Evolutionary conservation across 805 yeast species (phyloP), one percentile per base, ranked within the genome.

Genomic region (Suhomyces sp.): DNA sequence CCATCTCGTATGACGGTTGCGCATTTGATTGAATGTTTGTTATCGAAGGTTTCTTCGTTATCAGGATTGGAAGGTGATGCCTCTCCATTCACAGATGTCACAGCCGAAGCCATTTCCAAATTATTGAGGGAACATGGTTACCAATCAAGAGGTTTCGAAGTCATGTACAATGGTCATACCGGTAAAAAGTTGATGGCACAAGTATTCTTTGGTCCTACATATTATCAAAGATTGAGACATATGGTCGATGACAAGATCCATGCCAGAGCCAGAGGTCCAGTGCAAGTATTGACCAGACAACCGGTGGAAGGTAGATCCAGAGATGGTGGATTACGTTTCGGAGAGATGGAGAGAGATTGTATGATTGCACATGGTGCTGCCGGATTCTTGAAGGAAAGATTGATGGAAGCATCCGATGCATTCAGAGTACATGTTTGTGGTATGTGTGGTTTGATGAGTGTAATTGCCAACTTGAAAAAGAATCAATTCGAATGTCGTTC

Each of bases 1-100:
- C 99, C 99, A 50, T 93, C 99, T 39, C 97, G 99, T 77, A 93
- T 93, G 99, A 93, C 99, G 25, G 98, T 93, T 42, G 99, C 98
- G 32, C 98, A 93, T 74, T 83, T 93, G 73, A 91, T 93, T 65
- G 99, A 93, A 73, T 93, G 98, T 83, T 72, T 93, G 62, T 72
- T 93, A 52, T 84, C 95, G 33, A 93, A 93, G 67, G 98, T 93
- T 27, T 90, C 97, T 4, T 81, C 98, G 2, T 72, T 93, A 51
- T 82, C 95, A 31, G 98, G 98, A 56, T 76, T 86, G 54, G 99
- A 93, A 66, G 98, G 98, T 75, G 99, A 93, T 65, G 98, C 99
- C 5, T 88, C 98, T 5, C 99, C 99, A 31, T 93, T 93, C 60
- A 93, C 98, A 0, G 98, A 90, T 63, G 95, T 93, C 42, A 93